Percentiles rank a stretch among this genome's conserved stretches.
phyloP scores from a whole-genome alignment of 164 flowering plant genomes.

The Protea cynaroides region DNA sequence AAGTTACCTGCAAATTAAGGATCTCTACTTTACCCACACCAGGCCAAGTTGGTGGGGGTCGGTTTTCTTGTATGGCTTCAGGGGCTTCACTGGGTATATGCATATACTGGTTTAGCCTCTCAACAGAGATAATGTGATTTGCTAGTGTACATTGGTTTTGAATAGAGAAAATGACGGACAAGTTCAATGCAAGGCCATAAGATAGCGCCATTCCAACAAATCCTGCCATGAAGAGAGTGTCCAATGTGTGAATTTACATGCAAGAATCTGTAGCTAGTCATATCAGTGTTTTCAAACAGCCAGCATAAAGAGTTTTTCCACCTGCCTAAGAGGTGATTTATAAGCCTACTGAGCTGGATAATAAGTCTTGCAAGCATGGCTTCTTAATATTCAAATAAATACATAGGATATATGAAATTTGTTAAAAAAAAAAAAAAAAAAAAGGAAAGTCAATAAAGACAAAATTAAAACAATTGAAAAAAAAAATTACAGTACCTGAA shows the following conservation, averaged over 20 bases:
- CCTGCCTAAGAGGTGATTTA: too few species aligned
- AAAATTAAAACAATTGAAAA: too few species aligned
- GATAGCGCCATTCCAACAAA: constrained; percentile 77
- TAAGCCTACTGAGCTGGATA: too few species aligned
- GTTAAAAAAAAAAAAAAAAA: too few species aligned
- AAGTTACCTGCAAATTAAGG: constrained; percentile 37
- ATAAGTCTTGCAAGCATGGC: too few species aligned
- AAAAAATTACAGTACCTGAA: too few species aligned
- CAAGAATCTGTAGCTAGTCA: background rate
- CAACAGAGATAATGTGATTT: constrained; percentile 61
- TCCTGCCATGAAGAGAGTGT: constrained; percentile 32
- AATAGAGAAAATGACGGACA: constrained; percentile 39
- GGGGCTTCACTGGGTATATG: constrained; percentile 68
- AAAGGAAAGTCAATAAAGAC: too few species aligned
- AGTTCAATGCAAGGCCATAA: constrained; percentile 67
- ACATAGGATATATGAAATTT: too few species aligned
- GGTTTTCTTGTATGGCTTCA: constrained; percentile 33
- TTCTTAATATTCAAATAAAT: too few species aligned
- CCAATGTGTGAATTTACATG: background rate
- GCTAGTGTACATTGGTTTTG: constrained; percentile 49
- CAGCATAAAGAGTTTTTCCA: background rate
- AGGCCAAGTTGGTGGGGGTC: constrained; percentile 57
- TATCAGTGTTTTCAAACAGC: constrained; percentile 4
- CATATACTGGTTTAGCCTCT: constrained; percentile 67
- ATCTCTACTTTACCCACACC: constrained; percentile 52